Evolutionary conservation across 2,329 filamentous ascomycete species (phyloP).

Genomic region (Cylindrodendrum hubeiense): DNA sequence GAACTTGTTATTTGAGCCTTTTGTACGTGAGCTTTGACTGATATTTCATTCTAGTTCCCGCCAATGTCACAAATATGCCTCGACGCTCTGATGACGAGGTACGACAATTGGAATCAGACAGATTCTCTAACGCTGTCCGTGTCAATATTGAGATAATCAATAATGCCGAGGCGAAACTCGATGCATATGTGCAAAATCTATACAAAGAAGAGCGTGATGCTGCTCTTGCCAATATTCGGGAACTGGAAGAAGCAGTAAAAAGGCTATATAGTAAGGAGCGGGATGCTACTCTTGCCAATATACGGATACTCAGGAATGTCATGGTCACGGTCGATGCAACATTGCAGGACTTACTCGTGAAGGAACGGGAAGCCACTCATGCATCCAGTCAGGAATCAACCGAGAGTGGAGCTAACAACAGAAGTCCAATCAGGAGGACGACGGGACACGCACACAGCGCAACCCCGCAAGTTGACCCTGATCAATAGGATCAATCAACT

Average conservation of each 20-base stretch:
- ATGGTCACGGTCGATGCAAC: not conserved
- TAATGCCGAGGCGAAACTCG: not conserved
- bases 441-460: not conserved
- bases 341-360: not conserved
- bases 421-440: not conserved
- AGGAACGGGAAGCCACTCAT: not conserved
- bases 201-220: not conserved
- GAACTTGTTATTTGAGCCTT: not conserved
- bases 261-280: not conserved
- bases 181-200: not conserved
- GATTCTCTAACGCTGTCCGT: not conserved
- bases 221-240: not conserved
- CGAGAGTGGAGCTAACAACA: not conserved
- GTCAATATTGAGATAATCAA: not conserved
- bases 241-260: not conserved
- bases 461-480: not conserved
- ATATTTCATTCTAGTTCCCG: not conserved
- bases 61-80: not conserved
- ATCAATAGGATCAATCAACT: not conserved
- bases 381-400: not conserved
- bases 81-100: not conserved
- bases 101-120: not conserved
- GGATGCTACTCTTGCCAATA: not conserved
- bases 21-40: not conserved
- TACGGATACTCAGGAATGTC: not conserved